Conservation (phyloP, 805 yeast species). For the Pichia ethanolica region DNA sequence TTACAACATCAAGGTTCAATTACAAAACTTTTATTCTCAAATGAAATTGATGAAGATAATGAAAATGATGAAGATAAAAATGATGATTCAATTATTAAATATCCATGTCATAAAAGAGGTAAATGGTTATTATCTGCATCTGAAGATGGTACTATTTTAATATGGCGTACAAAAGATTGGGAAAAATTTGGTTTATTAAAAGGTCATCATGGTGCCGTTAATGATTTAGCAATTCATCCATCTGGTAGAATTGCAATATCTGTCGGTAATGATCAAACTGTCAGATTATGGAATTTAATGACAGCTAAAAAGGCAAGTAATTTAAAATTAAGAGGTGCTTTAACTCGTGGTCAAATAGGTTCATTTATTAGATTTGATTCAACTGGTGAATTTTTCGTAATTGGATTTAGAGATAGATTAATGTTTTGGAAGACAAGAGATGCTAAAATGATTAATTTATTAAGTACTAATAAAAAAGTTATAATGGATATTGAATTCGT, state of each 20-base stretch:
- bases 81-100: slow-evolving; percentile 4
- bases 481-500: slow-evolving; percentile 62
- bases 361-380: slow-evolving; percentile 25
- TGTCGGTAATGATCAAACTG: slow-evolving; percentile 76
- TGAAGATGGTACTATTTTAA: slow-evolving; percentile 80
- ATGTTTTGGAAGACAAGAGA: slow-evolving; percentile 57
- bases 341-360: slow-evolving; percentile 49
- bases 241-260: slow-evolving; percentile 85
- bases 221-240: slow-evolving; percentile 85
- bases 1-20: slow-evolving; percentile 84
- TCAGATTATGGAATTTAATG: slow-evolving; percentile 93
- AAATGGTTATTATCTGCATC: slow-evolving; percentile 90
- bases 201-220: slow-evolving; percentile 80
- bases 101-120: slow-evolving; percentile 39
- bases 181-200: slow-evolving; percentile 81
- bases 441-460: slow-evolving; percentile 46
- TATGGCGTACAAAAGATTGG: slow-evolving; percentile 98
- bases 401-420: slow-evolving; percentile 63
- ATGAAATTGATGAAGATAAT: slow-evolving; percentile 31
- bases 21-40: slow-evolving; percentile 65
- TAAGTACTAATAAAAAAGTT: slow-evolving; percentile 37
- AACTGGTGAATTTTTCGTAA: slow-evolving; percentile 69
- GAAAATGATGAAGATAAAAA: slow-evolving; percentile 6
- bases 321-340: slow-evolving; percentile 62
- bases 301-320: slow-evolving; percentile 89